Percentiles rank a stretch among this genome's conserved stretches.
phyloP scores from a whole-genome alignment of 116 monocot species.

The Papilionanthe hybrid region DNA sequence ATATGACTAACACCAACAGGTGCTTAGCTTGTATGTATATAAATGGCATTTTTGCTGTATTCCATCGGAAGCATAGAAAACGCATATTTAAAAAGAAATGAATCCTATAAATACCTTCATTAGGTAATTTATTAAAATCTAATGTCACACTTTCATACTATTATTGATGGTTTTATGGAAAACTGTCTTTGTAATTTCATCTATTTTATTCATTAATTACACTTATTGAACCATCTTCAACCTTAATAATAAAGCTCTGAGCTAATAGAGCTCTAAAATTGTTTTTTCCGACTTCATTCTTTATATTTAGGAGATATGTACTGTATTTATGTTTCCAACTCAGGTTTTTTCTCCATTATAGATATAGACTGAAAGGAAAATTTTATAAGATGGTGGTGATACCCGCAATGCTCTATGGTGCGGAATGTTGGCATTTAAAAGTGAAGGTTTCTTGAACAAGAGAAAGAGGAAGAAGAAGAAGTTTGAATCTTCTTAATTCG shows the following conservation, averaged over 20 bases:
- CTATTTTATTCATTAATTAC: neutral
- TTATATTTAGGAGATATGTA: neutral
- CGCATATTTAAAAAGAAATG: neutral
- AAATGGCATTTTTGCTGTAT: neutral
- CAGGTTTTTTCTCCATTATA: neutral
- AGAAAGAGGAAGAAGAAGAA: no score
- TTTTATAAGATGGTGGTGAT: no score
- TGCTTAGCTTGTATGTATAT: neutral
- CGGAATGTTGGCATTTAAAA: no score
- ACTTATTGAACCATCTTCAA: neutral
- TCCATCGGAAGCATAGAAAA: neutral
- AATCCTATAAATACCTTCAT: neutral
- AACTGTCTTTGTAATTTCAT: neutral
- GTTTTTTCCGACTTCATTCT: neutral
- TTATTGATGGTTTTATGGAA: neutral
- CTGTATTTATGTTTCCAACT: neutral
- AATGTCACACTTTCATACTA: neutral
- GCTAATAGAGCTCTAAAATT: no score
- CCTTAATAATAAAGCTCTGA: neutral
- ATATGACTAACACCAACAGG: neutral
- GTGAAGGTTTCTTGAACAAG: no score
- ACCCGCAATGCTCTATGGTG: no score
- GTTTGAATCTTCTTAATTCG: no score
- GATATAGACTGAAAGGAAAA: no score
- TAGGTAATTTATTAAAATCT: neutral